phyloP scores from a whole-genome alignment of 148 eudicot genomes.

The Polygonum aviculare region DNA sequence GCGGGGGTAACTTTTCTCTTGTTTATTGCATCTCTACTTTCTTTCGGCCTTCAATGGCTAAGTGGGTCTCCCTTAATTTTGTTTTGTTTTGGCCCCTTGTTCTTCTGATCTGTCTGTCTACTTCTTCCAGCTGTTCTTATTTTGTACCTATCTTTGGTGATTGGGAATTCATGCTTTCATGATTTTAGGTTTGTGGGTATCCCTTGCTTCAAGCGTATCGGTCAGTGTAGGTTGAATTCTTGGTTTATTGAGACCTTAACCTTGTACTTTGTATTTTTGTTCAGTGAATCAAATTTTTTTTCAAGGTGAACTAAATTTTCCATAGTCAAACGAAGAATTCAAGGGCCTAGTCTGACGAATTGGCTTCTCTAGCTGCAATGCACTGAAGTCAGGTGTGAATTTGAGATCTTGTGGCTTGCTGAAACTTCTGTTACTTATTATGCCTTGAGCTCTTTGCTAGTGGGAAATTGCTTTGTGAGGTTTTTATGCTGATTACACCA shows the following conservation, averaged over 20 bases:
- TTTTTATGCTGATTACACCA: background rate
- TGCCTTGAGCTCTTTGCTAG: background rate
- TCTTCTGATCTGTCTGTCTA: background rate
- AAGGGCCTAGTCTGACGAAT: background rate
- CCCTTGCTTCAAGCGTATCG: background rate
- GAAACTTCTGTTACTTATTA: background rate
- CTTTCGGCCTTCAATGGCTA: background rate
- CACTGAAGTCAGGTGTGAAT: background rate
- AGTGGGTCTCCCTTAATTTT: slow-evolving; percentile 1
- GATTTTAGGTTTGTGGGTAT: background rate
- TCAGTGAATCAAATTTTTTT: background rate
- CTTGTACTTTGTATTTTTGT: background rate
- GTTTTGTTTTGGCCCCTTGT: background rate
- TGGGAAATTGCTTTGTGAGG: background rate
- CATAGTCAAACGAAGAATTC: background rate
- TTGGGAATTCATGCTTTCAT: background rate
- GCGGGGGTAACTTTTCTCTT: background rate
- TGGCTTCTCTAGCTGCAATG: background rate
- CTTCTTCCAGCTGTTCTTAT: background rate
- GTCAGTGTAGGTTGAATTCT: background rate
- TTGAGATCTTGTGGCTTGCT: background rate
- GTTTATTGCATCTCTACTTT: background rate
- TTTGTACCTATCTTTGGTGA: background rate
- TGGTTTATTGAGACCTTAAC: background rate
- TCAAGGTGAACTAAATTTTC: background rate